Base-by-base conservation (phyloP, 345 rosid genomes). In the Tarenaya hassleriana region DNA sequence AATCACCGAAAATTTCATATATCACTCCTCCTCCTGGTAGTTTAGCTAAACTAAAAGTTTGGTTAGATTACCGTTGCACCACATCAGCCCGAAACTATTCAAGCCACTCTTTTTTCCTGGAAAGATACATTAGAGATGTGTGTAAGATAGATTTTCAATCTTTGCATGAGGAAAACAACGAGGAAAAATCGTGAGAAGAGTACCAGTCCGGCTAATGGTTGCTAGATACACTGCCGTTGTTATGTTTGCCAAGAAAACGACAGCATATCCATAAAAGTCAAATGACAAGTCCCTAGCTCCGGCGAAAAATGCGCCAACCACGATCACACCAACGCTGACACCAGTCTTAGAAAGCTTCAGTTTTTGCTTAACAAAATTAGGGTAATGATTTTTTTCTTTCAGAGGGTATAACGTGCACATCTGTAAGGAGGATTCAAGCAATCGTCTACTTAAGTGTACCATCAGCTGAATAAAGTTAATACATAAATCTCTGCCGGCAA, bases 41-140 rank as follows among this genome's bases (percentile, higher is more conserved):
- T 24, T 43, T 50, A 43, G n/a, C 43, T 35, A 8, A 55, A 50
- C 35, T 42, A 34, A 34, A 27, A 1, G 17, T 16, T 13, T 44
- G 35, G 47, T n/a, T 33, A 47, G 0, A 47, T 64, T 77, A 92
- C 98, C 98, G 68, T 92, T 92, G 79, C 91, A 83, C 98, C 95
- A 92, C 95, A 92, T 92, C 41, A 92, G 87, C 41, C 97, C 97
- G 75, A 92, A 92, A 71, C 97, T 92, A 76, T 85, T 92, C 55
- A 92, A 84, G 71, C 97, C 95, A 66, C 95, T 92, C 46, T 97
- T 73, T 71, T 85, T 92, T 63, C 98, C 98, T 92, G 83, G 48
- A 39, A 67, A 46, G 54, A 67, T 35, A 61, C 37, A 31, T 14
- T 1, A 44, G 35, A 55, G 14, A 29, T 16, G 37, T 18, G 37